Evolutionary conservation across 2,329 filamentous ascomycete genomes (phyloP).

Genomic region (Hymenoscyphus repandus): DNA sequence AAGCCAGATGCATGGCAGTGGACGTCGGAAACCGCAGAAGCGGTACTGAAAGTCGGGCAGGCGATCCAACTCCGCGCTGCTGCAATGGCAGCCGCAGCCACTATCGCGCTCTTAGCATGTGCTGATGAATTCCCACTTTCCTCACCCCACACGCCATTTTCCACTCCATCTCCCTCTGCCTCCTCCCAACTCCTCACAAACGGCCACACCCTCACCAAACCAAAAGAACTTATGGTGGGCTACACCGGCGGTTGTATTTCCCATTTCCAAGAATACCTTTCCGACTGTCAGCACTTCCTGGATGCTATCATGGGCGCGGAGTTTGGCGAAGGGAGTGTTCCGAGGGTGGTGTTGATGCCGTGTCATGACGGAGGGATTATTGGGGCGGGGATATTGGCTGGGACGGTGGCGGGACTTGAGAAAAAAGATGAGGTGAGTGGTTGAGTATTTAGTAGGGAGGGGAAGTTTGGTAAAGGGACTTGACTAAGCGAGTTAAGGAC

Average conservation of each 20-base stretch:
- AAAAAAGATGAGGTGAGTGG: background rate
- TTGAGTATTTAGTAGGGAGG: background rate
- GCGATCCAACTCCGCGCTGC: conserved; percentile 69
- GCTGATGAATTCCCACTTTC: conserved; percentile 56
- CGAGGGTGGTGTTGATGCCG: conserved; percentile 45
- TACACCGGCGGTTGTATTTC: conserved; percentile 77
- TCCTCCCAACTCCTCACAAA: conserved; percentile 7
- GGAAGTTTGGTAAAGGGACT: background rate
- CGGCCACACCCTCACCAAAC: background rate
- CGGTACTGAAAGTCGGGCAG: conserved; percentile 62
- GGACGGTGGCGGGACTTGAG: conserved; percentile 15
- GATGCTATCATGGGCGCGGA: conserved; percentile 46
- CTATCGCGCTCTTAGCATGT: conserved; percentile 62
- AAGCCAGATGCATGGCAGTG: conserved; percentile 50
- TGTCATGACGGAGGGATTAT: conserved; percentile 59
- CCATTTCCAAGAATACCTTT: conserved; percentile 70
- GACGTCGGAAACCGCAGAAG: conserved; percentile 53
- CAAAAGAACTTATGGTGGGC: conserved; percentile 65
- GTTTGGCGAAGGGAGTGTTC: conserved; percentile 30
- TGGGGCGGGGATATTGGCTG: conserved; percentile 56
- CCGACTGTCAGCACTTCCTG: conserved; percentile 64
- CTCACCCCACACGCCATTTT: conserved; percentile 20
- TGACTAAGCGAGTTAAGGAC: too few species aligned
- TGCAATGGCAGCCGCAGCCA: conserved; percentile 67
- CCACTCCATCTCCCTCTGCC: background rate